Evolutionary conservation across 306 rosid genomes (phyloP).

Genomic region (Acacia confusa): DNA sequence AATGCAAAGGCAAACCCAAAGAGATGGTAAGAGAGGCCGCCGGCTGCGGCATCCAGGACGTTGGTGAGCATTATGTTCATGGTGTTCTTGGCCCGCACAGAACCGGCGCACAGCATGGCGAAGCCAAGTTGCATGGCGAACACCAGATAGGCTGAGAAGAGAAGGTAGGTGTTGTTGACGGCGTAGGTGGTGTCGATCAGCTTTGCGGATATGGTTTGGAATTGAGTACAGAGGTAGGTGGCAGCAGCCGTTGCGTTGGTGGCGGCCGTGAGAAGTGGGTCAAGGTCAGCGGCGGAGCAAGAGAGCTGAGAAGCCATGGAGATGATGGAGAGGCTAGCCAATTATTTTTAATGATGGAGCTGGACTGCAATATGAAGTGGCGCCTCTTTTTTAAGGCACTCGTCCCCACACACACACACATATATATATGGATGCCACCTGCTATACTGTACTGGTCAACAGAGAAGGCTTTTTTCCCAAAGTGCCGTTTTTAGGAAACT

Average conservation of each 20-base stretch:
- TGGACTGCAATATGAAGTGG: neutral
- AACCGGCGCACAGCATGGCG: conserved; percentile 91
- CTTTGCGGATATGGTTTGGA: conserved; percentile 39
- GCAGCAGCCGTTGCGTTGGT: conserved; percentile 49
- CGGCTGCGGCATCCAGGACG: conserved; percentile 82
- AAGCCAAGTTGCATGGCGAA: conserved; percentile 97
- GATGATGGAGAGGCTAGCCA: neutral
- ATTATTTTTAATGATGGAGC: neutral
- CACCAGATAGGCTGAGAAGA: conserved; percentile 84
- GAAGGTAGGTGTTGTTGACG: conserved; percentile 53
- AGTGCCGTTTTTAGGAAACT: too few species aligned
- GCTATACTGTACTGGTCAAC: neutral
- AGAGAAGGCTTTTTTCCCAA: too few species aligned
- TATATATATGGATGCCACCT: neutral
- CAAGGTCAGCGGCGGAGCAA: conserved; percentile 57
- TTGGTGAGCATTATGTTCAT: conserved; percentile 98
- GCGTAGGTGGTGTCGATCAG: conserved; percentile 58
- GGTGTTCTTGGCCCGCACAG: conserved; percentile 86
- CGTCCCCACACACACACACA: too few species aligned
- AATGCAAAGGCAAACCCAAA: conserved; percentile 84
- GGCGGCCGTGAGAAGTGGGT: conserved; percentile 37
- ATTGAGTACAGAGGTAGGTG: conserved; percentile 51
- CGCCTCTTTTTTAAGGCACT: neutral
- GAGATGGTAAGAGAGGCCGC: conserved; percentile 75
- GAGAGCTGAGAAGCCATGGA: conserved; percentile 47